Evolutionary conservation across 352 stramenopile genomes (phyloP).

Genomic region (Thalassiosira mediterranea): DNA sequence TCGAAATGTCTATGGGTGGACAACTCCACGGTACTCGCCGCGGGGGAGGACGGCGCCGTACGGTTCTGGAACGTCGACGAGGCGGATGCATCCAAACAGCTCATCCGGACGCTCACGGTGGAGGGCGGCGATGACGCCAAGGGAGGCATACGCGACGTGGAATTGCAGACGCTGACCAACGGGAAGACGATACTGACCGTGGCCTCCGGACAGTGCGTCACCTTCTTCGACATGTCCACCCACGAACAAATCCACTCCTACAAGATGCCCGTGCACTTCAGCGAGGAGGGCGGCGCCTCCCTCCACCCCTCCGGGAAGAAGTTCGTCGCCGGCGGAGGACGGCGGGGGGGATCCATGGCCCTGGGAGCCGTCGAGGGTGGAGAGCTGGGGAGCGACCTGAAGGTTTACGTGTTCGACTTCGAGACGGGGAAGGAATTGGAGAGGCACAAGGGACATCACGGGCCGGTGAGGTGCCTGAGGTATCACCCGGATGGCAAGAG

Average conservation of each 20-base stretch:
- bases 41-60: slow-evolving; percentile 76
- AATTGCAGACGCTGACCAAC: slow-evolving; percentile 60
- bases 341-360: slow-evolving; percentile 34
- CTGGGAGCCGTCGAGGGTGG: slow-evolving; percentile 65
- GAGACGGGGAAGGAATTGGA: slow-evolving; percentile 90
- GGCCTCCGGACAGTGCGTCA: slow-evolving; percentile 92
- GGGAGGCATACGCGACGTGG: slow-evolving; percentile 79
- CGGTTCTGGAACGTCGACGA: slow-evolving; percentile 75
- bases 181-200: slow-evolving; percentile 86
- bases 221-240: slow-evolving; percentile 90
- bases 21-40: slow-evolving; percentile 68
- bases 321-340: slow-evolving; percentile 88
- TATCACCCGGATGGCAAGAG: slow-evolving; percentile 94
- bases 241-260: slow-evolving; percentile 84
- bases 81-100: slow-evolving; percentile 18
- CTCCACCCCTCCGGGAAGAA: slow-evolving; percentile 81
- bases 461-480: slow-evolving; percentile 94
- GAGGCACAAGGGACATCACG: slow-evolving; percentile 97
- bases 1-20: slow-evolving; percentile 77
- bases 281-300: slow-evolving; percentile 87
- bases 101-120: slow-evolving; percentile 49
- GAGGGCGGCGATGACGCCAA: slow-evolving; percentile 56
- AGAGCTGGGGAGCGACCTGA: slow-evolving; percentile 89
- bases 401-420: slow-evolving; percentile 96
- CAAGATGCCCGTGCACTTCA: slow-evolving; percentile 88